Evolutionary conservation across 176 grass and related monocot genomes (phyloP), one percentile per base, ranked within the genome.

Genomic region (Zea luxurians): DNA sequence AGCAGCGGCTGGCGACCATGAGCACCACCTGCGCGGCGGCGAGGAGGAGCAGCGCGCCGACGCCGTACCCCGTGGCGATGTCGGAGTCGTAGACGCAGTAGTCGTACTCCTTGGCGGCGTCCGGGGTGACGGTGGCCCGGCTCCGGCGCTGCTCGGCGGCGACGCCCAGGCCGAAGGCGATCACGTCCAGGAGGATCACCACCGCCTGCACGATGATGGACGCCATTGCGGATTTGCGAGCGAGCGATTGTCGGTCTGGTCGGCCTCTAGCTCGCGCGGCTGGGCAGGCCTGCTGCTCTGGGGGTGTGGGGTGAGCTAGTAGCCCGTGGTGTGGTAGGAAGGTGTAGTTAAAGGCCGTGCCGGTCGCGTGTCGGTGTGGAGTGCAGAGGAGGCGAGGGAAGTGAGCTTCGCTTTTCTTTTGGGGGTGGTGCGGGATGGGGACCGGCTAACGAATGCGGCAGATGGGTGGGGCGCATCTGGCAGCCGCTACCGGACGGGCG

Each of bases 81-180:
- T 94, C 95, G 35, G 95, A 94, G 83, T 89, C 83, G 71, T 98
- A 98, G 75, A 83, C 44, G 88, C 95, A 94, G 85, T 81, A 86
- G 12, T 86, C 80, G 83, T 98, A 98, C 41, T 83, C 40, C 85
- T 98, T 86, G 47, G 60, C 95, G 45, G 54, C 5, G 84, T 97
- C 95, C 44, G 95, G 76, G 41, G 53, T 60, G 21, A 97, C 83
- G 3, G 45, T 61, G 55, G 89, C 95, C 69, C 68, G 88, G 91
- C 95, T 97, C 37, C 95, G 87, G 76, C 95, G 91, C 77, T 92
- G 95, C 87, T 97, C 95, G 78, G 95, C 95, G 10, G 95, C 95
- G 40, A 97, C 85, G 62, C 85, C 95, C 65, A 97, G 83, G 17
- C 89, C 95, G 58, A 97, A 97, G 44, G 95, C 95, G 70, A 92